phyloP scores from a whole-genome alignment of 2,329 filamentous ascomycete genomes.

The Chaetomium globosum region DNA sequence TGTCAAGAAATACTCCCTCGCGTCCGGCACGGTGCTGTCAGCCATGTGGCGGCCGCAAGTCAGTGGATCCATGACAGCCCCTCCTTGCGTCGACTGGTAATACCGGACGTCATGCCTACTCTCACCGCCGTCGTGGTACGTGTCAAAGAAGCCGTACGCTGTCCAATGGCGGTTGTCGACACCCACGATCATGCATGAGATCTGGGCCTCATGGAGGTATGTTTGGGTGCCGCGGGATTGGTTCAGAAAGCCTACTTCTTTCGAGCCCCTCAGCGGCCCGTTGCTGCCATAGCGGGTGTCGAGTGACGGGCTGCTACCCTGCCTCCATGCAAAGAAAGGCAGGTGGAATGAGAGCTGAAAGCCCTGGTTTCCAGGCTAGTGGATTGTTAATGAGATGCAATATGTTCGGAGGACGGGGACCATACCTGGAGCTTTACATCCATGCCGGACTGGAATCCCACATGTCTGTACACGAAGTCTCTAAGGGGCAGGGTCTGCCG shows the following conservation, averaged over 20 bases:
- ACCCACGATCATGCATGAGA: constrained; percentile 29
- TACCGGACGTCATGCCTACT: constrained; percentile 24
- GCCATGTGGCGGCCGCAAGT: constrained; percentile 19
- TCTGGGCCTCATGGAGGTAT: constrained; percentile 28
- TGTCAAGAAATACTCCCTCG: constrained; percentile 28
- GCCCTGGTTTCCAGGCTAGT: constrained; percentile 14
- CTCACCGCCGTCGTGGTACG: constrained; percentile 27
- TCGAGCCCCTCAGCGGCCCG: neutral
- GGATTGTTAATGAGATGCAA: neutral
- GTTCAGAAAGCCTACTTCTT: neutral
- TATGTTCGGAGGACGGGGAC: no score
- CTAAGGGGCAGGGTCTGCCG: constrained; percentile 7
- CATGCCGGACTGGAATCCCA: neutral
- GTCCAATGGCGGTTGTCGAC: constrained; percentile 29
- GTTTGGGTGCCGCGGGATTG: neutral
- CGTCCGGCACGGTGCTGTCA: constrained; percentile 11
- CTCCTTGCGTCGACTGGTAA: constrained; percentile 21
- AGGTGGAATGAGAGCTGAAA: constrained; percentile 31
- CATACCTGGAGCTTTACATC: neutral
- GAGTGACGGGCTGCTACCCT: neutral
- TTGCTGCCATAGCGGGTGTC: neutral
- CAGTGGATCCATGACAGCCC: constrained; percentile 16
- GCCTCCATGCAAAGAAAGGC: constrained; percentile 24
- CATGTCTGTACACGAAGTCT: neutral
- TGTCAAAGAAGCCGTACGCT: constrained; percentile 31